phyloP scores from a whole-genome alignment of 2,329 filamentous ascomycete species.

The Polychaeton citri region DNA sequence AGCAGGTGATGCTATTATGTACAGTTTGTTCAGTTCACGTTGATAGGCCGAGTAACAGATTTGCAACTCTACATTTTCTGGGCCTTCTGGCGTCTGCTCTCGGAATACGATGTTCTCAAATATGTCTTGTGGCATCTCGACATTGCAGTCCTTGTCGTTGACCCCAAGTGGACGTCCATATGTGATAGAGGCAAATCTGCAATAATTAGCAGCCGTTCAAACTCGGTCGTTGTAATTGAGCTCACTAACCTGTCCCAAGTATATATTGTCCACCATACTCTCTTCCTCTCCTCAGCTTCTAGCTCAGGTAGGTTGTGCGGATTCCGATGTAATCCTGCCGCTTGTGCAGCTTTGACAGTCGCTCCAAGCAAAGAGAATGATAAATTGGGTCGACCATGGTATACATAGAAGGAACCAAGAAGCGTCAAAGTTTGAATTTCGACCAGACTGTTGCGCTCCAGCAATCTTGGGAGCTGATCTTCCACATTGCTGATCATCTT shows the following conservation, averaged over 20 bases:
- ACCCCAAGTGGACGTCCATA: slow-evolving; percentile 30
- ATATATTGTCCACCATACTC: slow-evolving; percentile 31
- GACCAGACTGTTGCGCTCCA: slow-evolving; percentile 27
- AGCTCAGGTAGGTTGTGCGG: slow-evolving; percentile 9
- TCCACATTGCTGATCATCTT: slow-evolving; percentile 19
- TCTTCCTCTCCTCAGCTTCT: slow-evolving; percentile 23
- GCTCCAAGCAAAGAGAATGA: slow-evolving; percentile 27
- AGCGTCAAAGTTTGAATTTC: slow-evolving; percentile 27
- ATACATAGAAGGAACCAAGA: slow-evolving; percentile 28
- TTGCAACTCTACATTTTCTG: no score
- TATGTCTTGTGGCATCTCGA: slow-evolving; percentile 22
- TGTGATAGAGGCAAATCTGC: slow-evolving; percentile 27
- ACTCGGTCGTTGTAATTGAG: not conserved
- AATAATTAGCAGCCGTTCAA: slow-evolving; percentile 1
- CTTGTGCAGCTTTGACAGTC: slow-evolving; percentile 25
- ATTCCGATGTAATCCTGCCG: slow-evolving; percentile 22
- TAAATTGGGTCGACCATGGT: slow-evolving; percentile 29
- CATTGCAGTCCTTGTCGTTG: slow-evolving; percentile 28
- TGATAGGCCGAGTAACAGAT: slow-evolving; percentile 15
- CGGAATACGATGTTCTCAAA: slow-evolving; percentile 21
- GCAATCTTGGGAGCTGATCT: slow-evolving; percentile 24
- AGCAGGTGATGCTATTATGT: slow-evolving; percentile 18
- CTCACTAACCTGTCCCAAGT: slow-evolving; percentile 24
- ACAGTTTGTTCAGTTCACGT: slow-evolving; percentile 17
- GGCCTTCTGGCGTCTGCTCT: not conserved